Conservation (phyloP, 768 basidiomycete genomes). For the Leccinellum luteum region DNA sequence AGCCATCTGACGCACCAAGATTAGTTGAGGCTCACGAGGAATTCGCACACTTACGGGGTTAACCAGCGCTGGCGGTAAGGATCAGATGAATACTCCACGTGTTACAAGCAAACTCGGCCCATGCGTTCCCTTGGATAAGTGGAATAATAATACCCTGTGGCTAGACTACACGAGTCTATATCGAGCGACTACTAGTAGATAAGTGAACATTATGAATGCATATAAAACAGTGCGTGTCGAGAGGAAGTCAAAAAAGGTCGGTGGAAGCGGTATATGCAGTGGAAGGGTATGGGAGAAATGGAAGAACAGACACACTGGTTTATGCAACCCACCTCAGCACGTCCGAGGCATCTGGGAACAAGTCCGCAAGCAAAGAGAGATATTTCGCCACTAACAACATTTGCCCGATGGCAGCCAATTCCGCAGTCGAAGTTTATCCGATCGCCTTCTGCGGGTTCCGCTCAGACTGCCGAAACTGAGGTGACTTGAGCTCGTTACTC, state of each 20-base stretch:
- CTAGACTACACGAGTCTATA: constrained; percentile 18
- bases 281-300: constrained; percentile 26
- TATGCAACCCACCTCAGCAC: constrained; percentile 17
- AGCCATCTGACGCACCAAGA: not conserved
- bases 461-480: constrained; percentile 83
- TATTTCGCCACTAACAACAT: constrained; percentile 53
- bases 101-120: not conserved
- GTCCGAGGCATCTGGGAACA: not conserved
- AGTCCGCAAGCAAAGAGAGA: not conserved
- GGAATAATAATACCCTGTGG: constrained; percentile 2
- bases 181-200: constrained; percentile 20
- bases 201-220: constrained; percentile 17
- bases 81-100: constrained; percentile 1
- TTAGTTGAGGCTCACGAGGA: not conserved
- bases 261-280: constrained; percentile 17
- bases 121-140: not conserved
- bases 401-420: constrained; percentile 60
- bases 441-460: constrained; percentile 54
- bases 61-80: not conserved
- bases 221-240: constrained; percentile 9
- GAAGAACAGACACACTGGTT: not conserved
- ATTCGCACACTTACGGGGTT: not conserved
- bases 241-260: constrained; percentile 4
- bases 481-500: constrained; percentile 89
- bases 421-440: constrained; percentile 59